A percentile compares a stretch with the other conserved stretches of the same genome.
Conservation (phyloP, 1,284 basidiomycete species). For the Malassezia brasiliensis region DNA sequence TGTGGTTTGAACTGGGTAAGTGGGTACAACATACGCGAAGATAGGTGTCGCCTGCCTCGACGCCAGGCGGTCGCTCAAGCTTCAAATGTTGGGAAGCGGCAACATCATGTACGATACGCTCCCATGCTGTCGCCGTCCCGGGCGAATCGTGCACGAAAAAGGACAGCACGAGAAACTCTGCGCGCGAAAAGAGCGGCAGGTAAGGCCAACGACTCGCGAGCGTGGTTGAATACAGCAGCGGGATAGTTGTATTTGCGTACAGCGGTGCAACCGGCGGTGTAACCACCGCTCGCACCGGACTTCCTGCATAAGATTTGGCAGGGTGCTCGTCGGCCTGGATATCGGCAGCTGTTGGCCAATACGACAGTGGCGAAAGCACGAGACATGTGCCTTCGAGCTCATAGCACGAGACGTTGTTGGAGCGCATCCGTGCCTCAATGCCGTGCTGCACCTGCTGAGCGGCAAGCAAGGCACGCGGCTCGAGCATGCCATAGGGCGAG, state of each 20-base stretch:
- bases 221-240: constrained; percentile 36
- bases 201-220: constrained; percentile 41
- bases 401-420: not conserved
- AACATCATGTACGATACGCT: not conserved
- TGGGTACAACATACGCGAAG: not conserved
- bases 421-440: constrained; percentile 19
- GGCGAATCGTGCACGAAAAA: constrained; percentile 29
- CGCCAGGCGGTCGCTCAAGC: not conserved
- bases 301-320: constrained; percentile 19
- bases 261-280: constrained; percentile 22
- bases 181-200: constrained; percentile 37
- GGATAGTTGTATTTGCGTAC: constrained; percentile 25
- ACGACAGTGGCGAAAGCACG: constrained; percentile 38
- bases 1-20: constrained; percentile 27
- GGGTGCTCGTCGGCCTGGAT: constrained; percentile 26
- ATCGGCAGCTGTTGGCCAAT: constrained; percentile 22
- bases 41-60: constrained; percentile 5
- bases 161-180: constrained; percentile 41
- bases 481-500: constrained; percentile 32
- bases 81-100: not conserved
- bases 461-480: constrained; percentile 32
- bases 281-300: constrained; percentile 10
- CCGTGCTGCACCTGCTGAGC: constrained; percentile 31
- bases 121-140: not conserved
- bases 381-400: constrained; percentile 20